phyloP scores from a whole-genome alignment of 768 basidiomycete genomes.

The Fomitopsis pulvina region DNA sequence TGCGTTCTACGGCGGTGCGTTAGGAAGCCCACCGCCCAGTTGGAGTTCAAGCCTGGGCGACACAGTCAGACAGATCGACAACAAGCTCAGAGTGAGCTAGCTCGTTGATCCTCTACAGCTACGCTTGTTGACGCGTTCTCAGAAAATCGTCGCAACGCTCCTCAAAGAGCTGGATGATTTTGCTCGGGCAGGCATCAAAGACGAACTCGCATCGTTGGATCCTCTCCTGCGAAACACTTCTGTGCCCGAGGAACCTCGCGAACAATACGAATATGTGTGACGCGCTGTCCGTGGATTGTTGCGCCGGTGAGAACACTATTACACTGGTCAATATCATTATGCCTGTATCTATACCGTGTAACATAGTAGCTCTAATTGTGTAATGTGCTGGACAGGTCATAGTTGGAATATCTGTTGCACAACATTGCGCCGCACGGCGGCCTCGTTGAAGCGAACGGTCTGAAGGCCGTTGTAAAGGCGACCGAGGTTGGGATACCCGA shows the following conservation, averaged over 20 bases:
- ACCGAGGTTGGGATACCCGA: too few relatives aligned
- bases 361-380: conserved; percentile 2
- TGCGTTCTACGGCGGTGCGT: conserved; percentile 22
- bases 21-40: conserved; percentile 46
- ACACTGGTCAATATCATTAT: conserved; percentile 14
- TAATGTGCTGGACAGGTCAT: background rate
- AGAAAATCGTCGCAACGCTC: conserved; percentile 81
- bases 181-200: conserved; percentile 74
- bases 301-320: background rate
- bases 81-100: conserved; percentile 68
- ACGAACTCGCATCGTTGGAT: conserved; percentile 77
- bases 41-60: conserved; percentile 67
- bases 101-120: conserved; percentile 1
- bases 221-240: conserved; percentile 62
- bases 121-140: conserved; percentile 3
- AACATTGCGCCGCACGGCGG: background rate
- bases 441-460: background rate
- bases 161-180: conserved; percentile 82
- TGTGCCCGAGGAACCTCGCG: conserved; percentile 28
- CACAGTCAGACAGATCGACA: conserved; percentile 73
- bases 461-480: background rate
- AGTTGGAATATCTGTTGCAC: too few relatives aligned
- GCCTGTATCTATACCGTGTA: conserved; percentile 15
- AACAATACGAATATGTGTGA: conserved; percentile 31
- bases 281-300: background rate